Evolutionary conservation across 2,329 filamentous ascomycete genomes (phyloP).

Genomic region (Ophiosphaerella herpotricha): DNA sequence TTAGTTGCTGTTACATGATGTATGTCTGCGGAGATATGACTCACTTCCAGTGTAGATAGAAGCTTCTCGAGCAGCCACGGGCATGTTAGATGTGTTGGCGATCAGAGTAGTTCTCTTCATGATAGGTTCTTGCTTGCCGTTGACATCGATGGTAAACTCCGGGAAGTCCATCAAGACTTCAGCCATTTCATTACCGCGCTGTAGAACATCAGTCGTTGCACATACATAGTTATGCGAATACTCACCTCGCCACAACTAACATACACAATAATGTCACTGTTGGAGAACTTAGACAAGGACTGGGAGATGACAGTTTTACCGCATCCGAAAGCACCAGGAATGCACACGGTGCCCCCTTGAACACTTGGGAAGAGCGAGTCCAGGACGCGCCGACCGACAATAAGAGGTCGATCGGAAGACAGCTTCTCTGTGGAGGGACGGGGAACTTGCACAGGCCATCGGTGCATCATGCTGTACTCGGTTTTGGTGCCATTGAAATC

Average conservation of each 20-base stretch:
- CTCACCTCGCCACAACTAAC: constrained; percentile 78
- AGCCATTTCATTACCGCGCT: constrained; percentile 97
- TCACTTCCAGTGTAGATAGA: constrained; percentile 91
- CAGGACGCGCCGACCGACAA: constrained; percentile 95
- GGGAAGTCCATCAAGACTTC: constrained; percentile 99
- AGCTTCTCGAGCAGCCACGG: constrained; percentile 94
- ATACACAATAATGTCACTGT: constrained; percentile 98
- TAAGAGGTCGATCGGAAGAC: constrained; percentile 84
- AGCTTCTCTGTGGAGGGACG: constrained; percentile 91
- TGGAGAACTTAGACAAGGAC: constrained; percentile 99
- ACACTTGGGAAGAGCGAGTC: constrained; percentile 96
- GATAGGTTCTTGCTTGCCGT: constrained; percentile 95
- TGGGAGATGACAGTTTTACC: constrained; percentile 99
- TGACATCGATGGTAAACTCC: constrained; percentile 91
- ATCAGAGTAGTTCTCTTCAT: constrained; percentile 99
- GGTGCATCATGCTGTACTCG: constrained; percentile 97
- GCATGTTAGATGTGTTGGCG: constrained; percentile 99
- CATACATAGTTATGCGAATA: no score
- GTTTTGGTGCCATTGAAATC: constrained; percentile 97
- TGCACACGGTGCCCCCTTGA: constrained; percentile 95
- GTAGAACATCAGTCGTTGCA: no score
- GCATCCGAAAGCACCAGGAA: constrained; percentile 96
- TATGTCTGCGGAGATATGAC: background rate
- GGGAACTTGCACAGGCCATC: constrained; percentile 96
- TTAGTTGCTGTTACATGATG: background rate